These are phyloP conservation scores for Debaryomyces prosopidis DNA, from an alignment of 805 yeast genomes.

Conservation along the genomic window DNA sequence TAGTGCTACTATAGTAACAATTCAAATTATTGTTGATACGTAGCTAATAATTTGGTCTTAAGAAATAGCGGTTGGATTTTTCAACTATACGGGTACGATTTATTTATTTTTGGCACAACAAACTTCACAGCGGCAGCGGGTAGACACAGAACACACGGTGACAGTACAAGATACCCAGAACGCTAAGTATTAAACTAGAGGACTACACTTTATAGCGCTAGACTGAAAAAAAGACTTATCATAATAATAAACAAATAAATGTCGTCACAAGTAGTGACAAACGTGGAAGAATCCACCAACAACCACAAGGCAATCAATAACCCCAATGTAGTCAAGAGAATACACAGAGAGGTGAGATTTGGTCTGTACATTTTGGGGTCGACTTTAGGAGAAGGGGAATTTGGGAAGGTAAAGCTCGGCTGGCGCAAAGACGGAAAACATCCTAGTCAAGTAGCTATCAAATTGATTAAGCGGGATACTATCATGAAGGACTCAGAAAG, in stretches of 20 bases:
- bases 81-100: no score
- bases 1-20: no score
- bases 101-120: no score
- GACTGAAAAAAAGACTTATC: no score
- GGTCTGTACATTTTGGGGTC: slow-evolving; percentile 91
- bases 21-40: no score
- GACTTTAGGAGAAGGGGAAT: slow-evolving; percentile 96
- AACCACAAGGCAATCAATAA: slow-evolving; percentile 2
- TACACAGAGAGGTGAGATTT: slow-evolving; percentile 66
- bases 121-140: no score
- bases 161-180: no score
- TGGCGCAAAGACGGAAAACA: slow-evolving; percentile 86
- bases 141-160: no score
- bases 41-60: no score
- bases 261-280: neutral
- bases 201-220: no score
- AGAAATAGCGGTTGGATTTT: no score
- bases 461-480: slow-evolving; percentile 83
- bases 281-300: neutral
- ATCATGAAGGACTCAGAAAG: slow-evolving; percentile 84
- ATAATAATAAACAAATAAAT: neutral
- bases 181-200: no score
- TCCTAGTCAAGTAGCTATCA: slow-evolving; percentile 88
- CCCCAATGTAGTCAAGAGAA: slow-evolving; percentile 13
- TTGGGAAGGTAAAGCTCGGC: slow-evolving; percentile 95